These are phyloP conservation scores for Chenopodium suecicum DNA, from an alignment of 148 eudicot genomes.

Conservation along the genomic window DNA sequence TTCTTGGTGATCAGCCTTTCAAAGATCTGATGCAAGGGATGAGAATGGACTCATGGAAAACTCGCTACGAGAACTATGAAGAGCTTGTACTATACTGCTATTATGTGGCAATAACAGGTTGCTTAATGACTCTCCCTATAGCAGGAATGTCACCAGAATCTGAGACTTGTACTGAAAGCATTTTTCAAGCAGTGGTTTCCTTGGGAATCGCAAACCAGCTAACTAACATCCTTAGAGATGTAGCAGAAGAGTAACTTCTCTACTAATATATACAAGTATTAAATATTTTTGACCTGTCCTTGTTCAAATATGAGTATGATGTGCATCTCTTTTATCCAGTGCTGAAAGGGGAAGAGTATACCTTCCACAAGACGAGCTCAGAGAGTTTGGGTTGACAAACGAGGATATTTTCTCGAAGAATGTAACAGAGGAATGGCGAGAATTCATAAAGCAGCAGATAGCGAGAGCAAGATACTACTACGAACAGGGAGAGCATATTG, in stretches of 20 bases:
- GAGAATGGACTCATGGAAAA: conserved; percentile 63
- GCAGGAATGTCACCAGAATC: conserved; percentile 58
- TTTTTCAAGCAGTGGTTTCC: conserved; percentile 45
- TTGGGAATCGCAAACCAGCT: conserved; percentile 65
- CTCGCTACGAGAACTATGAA: conserved; percentile 48
- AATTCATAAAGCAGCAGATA: conserved; percentile 61
- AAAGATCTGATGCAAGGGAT: conserved; percentile 66
- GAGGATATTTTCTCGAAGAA: conserved; percentile 56
- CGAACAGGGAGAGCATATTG: conserved; percentile 47
- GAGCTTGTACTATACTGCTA: conserved; percentile 62
- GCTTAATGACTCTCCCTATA: conserved; percentile 57
- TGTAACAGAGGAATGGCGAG: conserved; percentile 49
- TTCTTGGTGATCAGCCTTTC: conserved; percentile 42
- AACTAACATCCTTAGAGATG: conserved; percentile 72
- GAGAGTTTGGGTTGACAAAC: conserved; percentile 43
- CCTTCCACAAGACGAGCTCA: conserved; percentile 65
- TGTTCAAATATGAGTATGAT: background rate
- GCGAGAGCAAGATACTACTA: conserved; percentile 52
- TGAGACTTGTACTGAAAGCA: conserved; percentile 27
- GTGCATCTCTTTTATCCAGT: conserved; percentile 26
- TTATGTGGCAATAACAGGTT: conserved; percentile 61
- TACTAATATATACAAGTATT: background rate
- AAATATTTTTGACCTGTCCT: background rate
- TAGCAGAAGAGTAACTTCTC: conserved; percentile 58
- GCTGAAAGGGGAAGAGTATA: conserved; percentile 60